Evolutionary conservation across 2,329 filamentous ascomycete species (phyloP).

Genomic region (Sclerotinia minor): DNA sequence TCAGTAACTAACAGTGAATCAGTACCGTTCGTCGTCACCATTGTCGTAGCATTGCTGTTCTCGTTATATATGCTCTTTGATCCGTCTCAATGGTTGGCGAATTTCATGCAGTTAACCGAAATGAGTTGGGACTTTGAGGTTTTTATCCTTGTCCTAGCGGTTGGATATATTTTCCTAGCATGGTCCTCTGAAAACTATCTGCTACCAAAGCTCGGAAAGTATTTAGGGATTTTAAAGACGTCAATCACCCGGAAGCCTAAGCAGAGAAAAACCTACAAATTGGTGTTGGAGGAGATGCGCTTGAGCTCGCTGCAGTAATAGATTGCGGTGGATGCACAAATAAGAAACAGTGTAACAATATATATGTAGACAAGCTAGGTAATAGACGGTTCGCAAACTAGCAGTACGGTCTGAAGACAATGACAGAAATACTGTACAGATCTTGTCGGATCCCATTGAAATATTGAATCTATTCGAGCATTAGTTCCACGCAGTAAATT

Average conservation of each 20-base stretch:
- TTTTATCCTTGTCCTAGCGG: conserved; percentile 69
- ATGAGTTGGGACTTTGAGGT: conserved; percentile 72
- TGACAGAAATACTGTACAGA: background rate
- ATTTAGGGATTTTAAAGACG: conserved; percentile 62
- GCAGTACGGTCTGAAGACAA: background rate
- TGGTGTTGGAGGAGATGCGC: conserved; percentile 68
- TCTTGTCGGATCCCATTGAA: background rate
- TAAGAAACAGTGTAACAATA: background rate
- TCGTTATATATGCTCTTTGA: conserved; percentile 78
- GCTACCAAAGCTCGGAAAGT: conserved; percentile 67
- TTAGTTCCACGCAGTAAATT: background rate
- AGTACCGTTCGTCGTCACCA: conserved; percentile 84
- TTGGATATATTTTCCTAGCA: conserved; percentile 66
- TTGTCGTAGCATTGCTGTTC: conserved; percentile 65
- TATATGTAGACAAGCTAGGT: conserved; percentile 9
- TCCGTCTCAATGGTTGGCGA: conserved; percentile 66
- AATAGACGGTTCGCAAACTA: background rate
- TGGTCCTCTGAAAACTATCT: conserved; percentile 72
- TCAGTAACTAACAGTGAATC: conserved; percentile 25
- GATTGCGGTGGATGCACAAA: background rate
- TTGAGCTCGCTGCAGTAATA: conserved; percentile 29
- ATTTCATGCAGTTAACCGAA: conserved; percentile 82
- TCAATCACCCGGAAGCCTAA: conserved; percentile 63
- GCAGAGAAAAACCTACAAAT: conserved; percentile 84
- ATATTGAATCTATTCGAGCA: conserved; percentile 5